A percentile compares a stretch with the other conserved stretches of the same genome.
Evolutionary conservation across 805 yeast genomes (phyloP).

Genomic region (Isabelozyma gotoi): DNA sequence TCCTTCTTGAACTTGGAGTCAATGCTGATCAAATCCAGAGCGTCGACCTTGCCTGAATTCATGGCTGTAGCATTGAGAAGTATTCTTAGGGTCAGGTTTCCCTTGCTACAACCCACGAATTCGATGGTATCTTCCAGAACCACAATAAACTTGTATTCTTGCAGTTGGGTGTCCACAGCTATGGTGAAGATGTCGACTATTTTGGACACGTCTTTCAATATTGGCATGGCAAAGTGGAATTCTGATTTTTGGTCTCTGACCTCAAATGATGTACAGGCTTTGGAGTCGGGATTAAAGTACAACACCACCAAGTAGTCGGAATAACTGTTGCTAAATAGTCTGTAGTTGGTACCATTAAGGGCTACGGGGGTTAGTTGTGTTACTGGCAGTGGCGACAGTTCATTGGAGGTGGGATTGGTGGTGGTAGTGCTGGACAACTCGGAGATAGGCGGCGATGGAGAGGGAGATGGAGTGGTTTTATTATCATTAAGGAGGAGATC

Average conservation of each 20-base stretch:
- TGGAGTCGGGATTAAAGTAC: background rate
- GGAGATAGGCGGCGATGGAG: background rate
- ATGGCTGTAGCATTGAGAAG: background rate
- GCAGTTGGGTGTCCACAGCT: background rate
- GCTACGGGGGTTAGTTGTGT: background rate
- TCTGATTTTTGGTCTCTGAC: background rate
- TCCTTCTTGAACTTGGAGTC: background rate
- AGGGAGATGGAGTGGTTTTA: background rate
- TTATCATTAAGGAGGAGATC: background rate
- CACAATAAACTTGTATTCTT: background rate
- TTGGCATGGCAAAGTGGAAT: background rate
- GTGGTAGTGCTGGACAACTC: background rate
- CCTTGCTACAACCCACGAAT: background rate
- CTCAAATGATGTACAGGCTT: background rate
- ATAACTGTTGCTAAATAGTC: background rate
- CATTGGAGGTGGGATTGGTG: background rate
- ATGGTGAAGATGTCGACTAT: background rate
- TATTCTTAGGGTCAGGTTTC: background rate
- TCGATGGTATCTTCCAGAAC: background rate
- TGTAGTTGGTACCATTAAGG: background rate
- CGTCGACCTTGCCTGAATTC: background rate
- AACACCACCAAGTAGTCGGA: background rate
- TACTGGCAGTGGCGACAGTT: background rate
- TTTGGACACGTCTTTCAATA: background rate
- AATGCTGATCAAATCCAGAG: background rate